Evolutionary conservation across 768 basidiomycete genomes (phyloP).

Genomic region (Lactifluus piperatus): DNA sequence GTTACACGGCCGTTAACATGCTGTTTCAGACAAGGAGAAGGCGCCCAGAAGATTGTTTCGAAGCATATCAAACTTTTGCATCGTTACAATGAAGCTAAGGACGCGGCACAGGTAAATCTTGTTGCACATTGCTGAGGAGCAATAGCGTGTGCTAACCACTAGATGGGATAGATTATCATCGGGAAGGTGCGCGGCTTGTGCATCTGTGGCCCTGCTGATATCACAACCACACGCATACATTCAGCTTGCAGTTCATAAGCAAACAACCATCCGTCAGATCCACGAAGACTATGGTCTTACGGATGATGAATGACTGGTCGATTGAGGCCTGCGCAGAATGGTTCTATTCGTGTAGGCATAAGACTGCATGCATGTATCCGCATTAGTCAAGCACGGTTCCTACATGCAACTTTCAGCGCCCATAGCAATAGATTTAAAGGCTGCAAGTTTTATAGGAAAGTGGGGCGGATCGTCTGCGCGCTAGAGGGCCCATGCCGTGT

Average conservation of each 20-base stretch:
- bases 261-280: constrained; percentile 63
- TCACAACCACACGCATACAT: constrained; percentile 11
- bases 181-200: constrained; percentile 44
- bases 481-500: no score
- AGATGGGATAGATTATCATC: constrained; percentile 51
- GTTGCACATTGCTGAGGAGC: background rate
- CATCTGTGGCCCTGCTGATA: background rate
- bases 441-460: no score
- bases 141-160: background rate
- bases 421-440: no score
- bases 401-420: background rate
- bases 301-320: constrained; percentile 38
- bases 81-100: constrained; percentile 70
- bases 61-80: constrained; percentile 61
- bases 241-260: constrained; percentile 64
- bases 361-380: background rate
- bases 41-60: constrained; percentile 49
- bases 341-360: background rate
- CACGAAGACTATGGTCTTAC: constrained; percentile 63
- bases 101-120: constrained; percentile 58
- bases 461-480: no score
- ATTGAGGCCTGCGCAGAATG: background rate
- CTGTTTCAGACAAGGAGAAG: constrained; percentile 29
- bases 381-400: background rate
- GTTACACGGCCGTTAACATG: background rate